Evolutionary conservation across 495 filamentous ascomycete genomes (phyloP), one percentile per base, ranked within the genome.

Genomic region (Penicillium cosmopolitanum): DNA sequence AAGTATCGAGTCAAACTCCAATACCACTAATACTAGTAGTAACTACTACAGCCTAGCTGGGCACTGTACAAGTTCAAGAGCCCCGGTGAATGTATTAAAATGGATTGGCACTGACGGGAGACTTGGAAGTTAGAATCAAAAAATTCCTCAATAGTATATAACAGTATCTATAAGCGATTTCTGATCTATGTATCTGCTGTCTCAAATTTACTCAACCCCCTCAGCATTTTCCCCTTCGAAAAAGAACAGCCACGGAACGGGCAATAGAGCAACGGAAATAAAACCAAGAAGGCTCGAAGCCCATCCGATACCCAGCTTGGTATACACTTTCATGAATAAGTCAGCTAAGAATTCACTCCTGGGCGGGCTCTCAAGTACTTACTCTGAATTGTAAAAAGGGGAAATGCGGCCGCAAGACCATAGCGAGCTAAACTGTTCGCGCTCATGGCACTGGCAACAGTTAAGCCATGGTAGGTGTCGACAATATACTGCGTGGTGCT

Each of bases 381-480:
- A 85, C 83, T 85, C 56, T 81, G 79, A 12, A 84, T 63, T 4
- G 83, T 83, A 58, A 88, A 87, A 0, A 92, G 77, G 6, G 89
- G 89, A 64, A 90, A 91, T 3, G 76, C 83, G 18, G 84, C 84
- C 2, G 82, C 87, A 18, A 89, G 59, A 0, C 71, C 65, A 61
- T 91, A 91, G 33, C 89, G 77, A 4, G 85, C 72, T 25, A 92
- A 69, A 10, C 85, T 84, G 56, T 89, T 89, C 1, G 71, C 71
- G 36, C 62, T 66, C 58, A 69, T 57, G 7, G 69, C 69, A 33
- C 67, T 62, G 16, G 62, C 61, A 2, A 65, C 56, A 47, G 53
- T 77, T 7, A 60, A 18, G 13, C 80, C 78, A 5, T 55, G 44
- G 58, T 89, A 89, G 0, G 80, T 76, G 55, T 91, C 87, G 19